phyloP scores from a whole-genome alignment of 495 filamentous ascomycete species.

The Achaetomiella virescens region DNA sequence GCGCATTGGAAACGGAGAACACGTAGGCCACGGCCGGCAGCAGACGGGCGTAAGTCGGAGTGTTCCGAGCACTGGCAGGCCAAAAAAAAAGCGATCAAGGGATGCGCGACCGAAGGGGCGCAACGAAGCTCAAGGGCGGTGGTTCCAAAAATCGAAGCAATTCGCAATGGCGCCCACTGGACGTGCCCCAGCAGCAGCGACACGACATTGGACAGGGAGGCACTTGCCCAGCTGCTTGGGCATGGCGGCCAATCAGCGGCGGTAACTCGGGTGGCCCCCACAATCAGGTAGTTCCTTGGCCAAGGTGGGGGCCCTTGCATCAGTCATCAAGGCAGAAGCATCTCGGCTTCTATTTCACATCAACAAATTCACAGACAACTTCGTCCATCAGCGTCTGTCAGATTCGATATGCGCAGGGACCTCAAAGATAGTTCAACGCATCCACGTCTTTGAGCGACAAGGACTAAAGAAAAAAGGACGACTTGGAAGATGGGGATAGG shows the following conservation, averaged over 20 bases:
- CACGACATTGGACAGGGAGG: conserved; percentile 9
- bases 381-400: too few relatives aligned
- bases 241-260: conserved; percentile 3
- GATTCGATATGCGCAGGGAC: too few relatives aligned
- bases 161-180: conserved; percentile 9
- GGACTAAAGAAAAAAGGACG: too few relatives aligned
- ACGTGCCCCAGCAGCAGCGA: background rate
- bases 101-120: conserved; percentile 10
- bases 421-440: too few relatives aligned
- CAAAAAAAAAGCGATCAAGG: background rate
- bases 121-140: conserved; percentile 5
- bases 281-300: too few relatives aligned
- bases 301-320: background rate
- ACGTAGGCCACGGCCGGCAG: background rate
- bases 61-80: background rate
- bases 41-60: background rate
- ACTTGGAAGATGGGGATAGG: background rate
- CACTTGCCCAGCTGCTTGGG: background rate
- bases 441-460: too few relatives aligned
- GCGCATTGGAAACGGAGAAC: conserved; percentile 25
- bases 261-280: background rate
- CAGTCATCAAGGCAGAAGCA: background rate
- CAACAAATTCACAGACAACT: too few relatives aligned
- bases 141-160: conserved; percentile 14
- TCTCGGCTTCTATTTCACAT: too few relatives aligned